phyloP scores from a whole-genome alignment of 1,139 yeast genomes.

The Sugiyamaella grinbergsii region DNA sequence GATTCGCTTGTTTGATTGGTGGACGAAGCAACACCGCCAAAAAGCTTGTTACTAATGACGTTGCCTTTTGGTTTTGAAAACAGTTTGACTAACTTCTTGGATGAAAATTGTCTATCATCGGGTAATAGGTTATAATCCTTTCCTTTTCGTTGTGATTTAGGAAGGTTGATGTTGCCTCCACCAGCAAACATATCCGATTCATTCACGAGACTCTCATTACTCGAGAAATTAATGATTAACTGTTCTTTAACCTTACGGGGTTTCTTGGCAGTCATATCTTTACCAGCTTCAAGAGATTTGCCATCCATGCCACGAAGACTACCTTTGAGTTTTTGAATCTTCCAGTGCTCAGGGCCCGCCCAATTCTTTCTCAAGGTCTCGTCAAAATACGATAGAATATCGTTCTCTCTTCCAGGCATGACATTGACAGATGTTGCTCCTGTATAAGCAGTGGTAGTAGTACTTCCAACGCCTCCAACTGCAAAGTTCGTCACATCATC shows the following conservation, averaged over 20 bases:
- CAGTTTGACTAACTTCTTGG: constrained; percentile 65
- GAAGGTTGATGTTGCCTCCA: constrained; percentile 47
- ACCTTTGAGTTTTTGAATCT: constrained; percentile 61
- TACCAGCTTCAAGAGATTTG: constrained; percentile 29
- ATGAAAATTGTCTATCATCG: constrained; percentile 71
- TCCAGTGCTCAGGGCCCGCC: constrained; percentile 97
- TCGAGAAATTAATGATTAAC: constrained; percentile 55
- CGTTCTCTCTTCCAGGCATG: constrained; percentile 35
- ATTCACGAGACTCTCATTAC: constrained; percentile 47
- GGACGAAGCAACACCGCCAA: constrained; percentile 12
- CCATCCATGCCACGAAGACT: constrained; percentile 11
- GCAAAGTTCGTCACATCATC: constrained; percentile 24
- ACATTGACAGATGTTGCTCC: constrained; percentile 13
- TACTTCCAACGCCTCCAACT: constrained; percentile 23
- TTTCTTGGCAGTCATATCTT: constrained; percentile 27
- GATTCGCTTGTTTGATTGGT: background rate
- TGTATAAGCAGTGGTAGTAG: constrained; percentile 16
- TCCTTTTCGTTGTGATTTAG: constrained; percentile 48
- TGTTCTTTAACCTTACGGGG: constrained; percentile 37
- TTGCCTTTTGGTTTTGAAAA: constrained; percentile 64
- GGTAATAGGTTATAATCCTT: constrained; percentile 60
- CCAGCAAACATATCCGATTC: constrained; percentile 56
- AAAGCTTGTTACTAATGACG: constrained; percentile 24
- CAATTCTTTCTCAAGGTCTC: constrained; percentile 68
- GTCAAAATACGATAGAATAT: constrained; percentile 79